phyloP scores from a whole-genome alignment of 2,329 filamentous ascomycete genomes.

The Hirsutella rhossiliensis region DNA sequence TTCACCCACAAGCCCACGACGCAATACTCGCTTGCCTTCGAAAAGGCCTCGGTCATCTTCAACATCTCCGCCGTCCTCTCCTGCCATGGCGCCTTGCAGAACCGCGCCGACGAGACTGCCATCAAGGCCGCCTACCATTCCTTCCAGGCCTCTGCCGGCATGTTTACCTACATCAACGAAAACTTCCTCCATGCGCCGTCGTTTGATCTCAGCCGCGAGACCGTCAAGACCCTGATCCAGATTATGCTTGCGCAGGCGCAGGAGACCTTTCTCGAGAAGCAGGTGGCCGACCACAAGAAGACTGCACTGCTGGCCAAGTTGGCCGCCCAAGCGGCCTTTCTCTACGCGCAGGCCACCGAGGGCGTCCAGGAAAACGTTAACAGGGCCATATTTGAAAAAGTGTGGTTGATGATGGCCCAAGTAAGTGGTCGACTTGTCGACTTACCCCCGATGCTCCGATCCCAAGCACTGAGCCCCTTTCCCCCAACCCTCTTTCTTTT shows the following conservation, averaged over 20 bases:
- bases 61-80: constrained; percentile 97
- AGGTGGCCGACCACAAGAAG: constrained; percentile 87
- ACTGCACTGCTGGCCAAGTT: constrained; percentile 83
- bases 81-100: constrained; percentile 88
- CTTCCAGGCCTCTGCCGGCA: constrained; percentile 94
- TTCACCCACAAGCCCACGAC: constrained; percentile 97
- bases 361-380: constrained; percentile 87
- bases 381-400: constrained; percentile 85
- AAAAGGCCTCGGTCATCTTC: constrained; percentile 98
- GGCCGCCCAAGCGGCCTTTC: constrained; percentile 76
- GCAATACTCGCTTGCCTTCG: constrained; percentile 92
- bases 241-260: constrained; percentile 93
- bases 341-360: constrained; percentile 81
- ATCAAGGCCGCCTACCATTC: constrained; percentile 97
- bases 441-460: not conserved
- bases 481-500: not conserved
- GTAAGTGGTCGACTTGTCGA: constrained; percentile 35
- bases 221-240: constrained; percentile 85
- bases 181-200: constrained; percentile 97
- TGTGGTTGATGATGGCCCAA: constrained; percentile 77
- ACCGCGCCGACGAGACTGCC: constrained; percentile 80
- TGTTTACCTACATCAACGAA: constrained; percentile 99
- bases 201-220: constrained; percentile 89
- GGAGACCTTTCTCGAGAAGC: constrained; percentile 95
- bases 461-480: too few species aligned